Evolutionary conservation across 176 grass and related monocot species (phyloP).

Genomic region (Rhynchospora breviuscula): DNA sequence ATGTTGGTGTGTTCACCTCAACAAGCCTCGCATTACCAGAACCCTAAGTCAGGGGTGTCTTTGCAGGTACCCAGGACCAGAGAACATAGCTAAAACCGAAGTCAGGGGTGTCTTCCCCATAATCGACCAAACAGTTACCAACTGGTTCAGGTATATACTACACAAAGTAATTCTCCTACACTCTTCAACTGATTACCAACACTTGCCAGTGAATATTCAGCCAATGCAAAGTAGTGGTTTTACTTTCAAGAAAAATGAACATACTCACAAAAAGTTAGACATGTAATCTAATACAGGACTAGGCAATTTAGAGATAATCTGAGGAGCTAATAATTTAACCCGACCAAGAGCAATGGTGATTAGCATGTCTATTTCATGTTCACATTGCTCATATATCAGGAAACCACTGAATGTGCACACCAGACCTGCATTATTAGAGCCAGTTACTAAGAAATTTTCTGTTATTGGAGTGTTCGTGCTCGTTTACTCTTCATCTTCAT

Average conservation of each 20-base stretch:
- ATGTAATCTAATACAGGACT: conserved; percentile 30
- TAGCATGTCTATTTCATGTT: conserved; percentile 68
- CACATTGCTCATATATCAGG: conserved; percentile 91
- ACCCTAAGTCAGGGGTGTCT: neutral
- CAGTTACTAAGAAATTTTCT: neutral
- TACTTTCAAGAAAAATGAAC: neutral
- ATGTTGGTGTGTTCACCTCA: neutral
- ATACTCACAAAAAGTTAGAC: conserved; percentile 19
- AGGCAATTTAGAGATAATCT: conserved; percentile 31
- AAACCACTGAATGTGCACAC: conserved; percentile 72
- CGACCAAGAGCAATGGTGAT: conserved; percentile 33
- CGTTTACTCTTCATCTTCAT: neutral
- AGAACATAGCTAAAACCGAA: neutral
- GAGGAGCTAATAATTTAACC: conserved; percentile 32
- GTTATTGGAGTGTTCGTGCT: neutral
- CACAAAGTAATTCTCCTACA: neutral
- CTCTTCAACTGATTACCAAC: neutral
- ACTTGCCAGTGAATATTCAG: neutral
- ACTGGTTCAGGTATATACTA: neutral
- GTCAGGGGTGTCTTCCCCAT: neutral
- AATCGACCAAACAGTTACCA: neutral
- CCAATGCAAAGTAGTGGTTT: neutral
- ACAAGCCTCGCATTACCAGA: neutral
- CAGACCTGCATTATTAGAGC: conserved; percentile 43
- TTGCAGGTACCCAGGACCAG: neutral